Conservation (phyloP, 345 rosid genomes). For the Mangifera indica region DNA sequence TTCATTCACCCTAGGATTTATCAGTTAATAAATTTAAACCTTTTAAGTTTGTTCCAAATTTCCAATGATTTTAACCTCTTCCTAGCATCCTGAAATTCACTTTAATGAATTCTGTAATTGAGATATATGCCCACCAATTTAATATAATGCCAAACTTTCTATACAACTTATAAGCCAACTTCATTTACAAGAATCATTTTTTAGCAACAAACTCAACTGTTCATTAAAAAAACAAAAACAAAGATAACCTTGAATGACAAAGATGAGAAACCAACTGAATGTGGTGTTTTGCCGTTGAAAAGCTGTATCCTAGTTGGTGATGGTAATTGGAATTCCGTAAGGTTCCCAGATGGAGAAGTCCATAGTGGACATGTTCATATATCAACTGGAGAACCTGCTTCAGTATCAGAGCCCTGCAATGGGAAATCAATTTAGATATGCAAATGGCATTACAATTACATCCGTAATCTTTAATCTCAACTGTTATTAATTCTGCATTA, state of each 20-base stretch:
- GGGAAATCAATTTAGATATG: not conserved
- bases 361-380: slow-evolving; percentile 72
- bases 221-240: not conserved
- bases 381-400: slow-evolving; percentile 80
- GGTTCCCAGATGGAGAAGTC: slow-evolving; percentile 58
- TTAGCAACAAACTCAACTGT: not conserved
- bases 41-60: too few species aligned
- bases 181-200: not conserved
- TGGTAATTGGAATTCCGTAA: slow-evolving; percentile 40
- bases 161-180: not conserved
- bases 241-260: slow-evolving; percentile 57
- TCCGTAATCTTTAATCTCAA: not conserved
- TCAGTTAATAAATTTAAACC: not conserved
- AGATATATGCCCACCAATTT: not conserved
- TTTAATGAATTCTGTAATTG: not conserved
- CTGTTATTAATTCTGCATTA: not conserved
- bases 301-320: slow-evolving; percentile 43
- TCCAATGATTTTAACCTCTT: not conserved
- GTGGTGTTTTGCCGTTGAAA: slow-evolving; percentile 52
- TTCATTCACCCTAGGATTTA: not conserved
- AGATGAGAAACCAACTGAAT: slow-evolving; percentile 40
- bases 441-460: too few species aligned
- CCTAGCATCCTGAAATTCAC: not conserved
- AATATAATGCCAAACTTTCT: not conserved
- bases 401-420: slow-evolving; percentile 53